These are phyloP conservation scores for Grosmannia huntii DNA, from an alignment of 2,329 filamentous ascomycete species.

Conservation along the genomic window DNA sequence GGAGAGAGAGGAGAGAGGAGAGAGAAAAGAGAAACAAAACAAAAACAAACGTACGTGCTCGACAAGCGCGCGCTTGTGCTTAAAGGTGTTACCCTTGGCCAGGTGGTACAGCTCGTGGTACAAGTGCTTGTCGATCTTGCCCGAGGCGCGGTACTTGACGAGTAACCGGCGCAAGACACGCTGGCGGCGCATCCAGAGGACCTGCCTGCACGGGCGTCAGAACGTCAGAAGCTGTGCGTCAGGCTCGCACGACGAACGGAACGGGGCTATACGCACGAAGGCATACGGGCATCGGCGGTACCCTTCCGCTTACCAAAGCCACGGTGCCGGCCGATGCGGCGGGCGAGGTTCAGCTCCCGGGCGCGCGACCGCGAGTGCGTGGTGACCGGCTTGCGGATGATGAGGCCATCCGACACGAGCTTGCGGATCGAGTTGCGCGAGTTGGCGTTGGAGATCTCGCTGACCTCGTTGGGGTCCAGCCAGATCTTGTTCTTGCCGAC, in stretches of 20 bases:
- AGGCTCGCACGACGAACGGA: no score
- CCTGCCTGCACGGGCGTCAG: conserved; percentile 46
- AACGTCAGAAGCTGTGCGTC: no score
- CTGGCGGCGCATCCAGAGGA: conserved; percentile 99
- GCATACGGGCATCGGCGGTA: conserved; percentile 99
- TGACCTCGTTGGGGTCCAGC: conserved; percentile 99
- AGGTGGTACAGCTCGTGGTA: conserved; percentile 99
- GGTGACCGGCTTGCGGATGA: conserved; percentile 99
- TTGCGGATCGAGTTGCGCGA: conserved; percentile 99
- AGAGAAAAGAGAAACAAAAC: not conserved
- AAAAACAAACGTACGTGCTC: conserved; percentile 76
- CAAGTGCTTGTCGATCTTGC: conserved; percentile 99
- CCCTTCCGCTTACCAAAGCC: conserved; percentile 99
- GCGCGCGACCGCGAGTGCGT: conserved; percentile 98
- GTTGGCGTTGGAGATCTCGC: conserved; percentile 99
- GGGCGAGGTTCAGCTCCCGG: conserved; percentile 85
- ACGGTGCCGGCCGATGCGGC: conserved; percentile 92
- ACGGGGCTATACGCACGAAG: conserved; percentile 58
- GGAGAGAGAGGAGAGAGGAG: not conserved
- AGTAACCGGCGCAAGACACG: conserved; percentile 97
- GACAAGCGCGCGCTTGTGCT: conserved; percentile 99
- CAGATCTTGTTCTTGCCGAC: conserved; percentile 99
- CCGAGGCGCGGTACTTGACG: conserved; percentile 98
- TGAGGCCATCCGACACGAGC: conserved; percentile 98
- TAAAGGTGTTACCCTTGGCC: conserved; percentile 99